phyloP scores from a whole-genome alignment of 129 eudicot species.

The Chrysanthemum makinoi region DNA sequence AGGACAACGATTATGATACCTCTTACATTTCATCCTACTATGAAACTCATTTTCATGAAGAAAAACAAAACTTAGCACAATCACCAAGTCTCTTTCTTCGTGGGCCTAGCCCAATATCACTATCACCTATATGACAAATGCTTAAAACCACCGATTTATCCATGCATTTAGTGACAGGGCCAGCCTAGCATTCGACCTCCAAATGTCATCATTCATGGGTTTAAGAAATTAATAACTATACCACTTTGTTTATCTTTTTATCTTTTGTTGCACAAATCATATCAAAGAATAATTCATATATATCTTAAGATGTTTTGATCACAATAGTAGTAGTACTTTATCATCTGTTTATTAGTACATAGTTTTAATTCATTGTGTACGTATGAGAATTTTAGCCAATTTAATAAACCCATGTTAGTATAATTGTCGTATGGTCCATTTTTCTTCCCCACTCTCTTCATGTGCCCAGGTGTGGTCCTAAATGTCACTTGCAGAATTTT shows the following conservation, averaged over 20 bases:
- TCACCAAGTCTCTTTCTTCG: conserved; percentile 7
- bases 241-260: no score
- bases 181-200: background rate
- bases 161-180: background rate
- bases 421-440: conserved; percentile 16
- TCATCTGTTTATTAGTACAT: background rate
- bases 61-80: background rate
- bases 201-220: no score
- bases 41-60: no score
- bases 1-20: no score
- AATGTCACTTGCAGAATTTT: conserved; percentile 15
- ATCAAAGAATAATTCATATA: no score
- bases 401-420: background rate
- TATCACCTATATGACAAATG: conserved; percentile 21
- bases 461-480: conserved; percentile 18
- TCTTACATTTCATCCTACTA: no score
- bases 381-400: background rate
- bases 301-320: no score
- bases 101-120: conserved; percentile 36
- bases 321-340: background rate
- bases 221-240: no score
- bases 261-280: no score
- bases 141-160: conserved; percentile 3
- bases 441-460: conserved; percentile 3
- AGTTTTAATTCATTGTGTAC: background rate